phyloP scores from a whole-genome alignment of 108 stramenopile species.

The Nannochloropsis gaditana region DNA sequence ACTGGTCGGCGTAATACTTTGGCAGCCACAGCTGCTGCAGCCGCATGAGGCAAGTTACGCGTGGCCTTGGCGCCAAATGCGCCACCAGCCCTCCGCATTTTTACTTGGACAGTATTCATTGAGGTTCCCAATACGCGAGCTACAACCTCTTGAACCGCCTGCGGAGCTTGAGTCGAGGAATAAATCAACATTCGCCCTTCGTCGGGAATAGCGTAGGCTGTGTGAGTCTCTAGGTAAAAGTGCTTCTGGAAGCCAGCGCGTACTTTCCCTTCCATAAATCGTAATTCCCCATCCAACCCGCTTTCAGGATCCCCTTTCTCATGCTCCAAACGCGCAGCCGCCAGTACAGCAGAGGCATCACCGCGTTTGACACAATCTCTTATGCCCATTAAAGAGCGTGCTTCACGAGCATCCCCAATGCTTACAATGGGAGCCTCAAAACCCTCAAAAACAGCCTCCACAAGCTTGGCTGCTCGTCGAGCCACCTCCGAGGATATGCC shows the following conservation, averaged over 20 bases:
- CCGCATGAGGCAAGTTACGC: constrained; percentile 21
- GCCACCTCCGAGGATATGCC: constrained; percentile 25
- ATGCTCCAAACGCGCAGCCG: constrained; percentile 14
- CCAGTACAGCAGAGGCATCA: background rate
- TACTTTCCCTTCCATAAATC: constrained; percentile 23
- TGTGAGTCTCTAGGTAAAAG: constrained; percentile 48
- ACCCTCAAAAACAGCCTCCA: constrained; percentile 28
- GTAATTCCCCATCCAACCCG: background rate
- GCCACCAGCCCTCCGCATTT: constrained; percentile 33
- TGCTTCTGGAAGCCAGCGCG: constrained; percentile 36
- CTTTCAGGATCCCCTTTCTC: background rate
- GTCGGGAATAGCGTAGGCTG: constrained; percentile 21
- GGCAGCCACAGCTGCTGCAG: constrained; percentile 41
- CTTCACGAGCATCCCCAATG: background rate
- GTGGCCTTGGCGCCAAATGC: constrained; percentile 48
- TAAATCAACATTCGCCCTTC: constrained; percentile 34
- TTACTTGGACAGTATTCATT: constrained; percentile 22
- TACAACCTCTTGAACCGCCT: constrained; percentile 12
- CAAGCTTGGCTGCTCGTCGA: constrained; percentile 24
- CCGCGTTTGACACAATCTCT: background rate
- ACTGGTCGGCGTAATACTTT: constrained; percentile 21
- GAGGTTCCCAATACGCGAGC: constrained; percentile 27
- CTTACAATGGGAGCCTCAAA: background rate
- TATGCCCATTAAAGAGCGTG: background rate
- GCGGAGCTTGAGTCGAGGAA: constrained; percentile 30